Conservation (phyloP, 2,329 filamentous ascomycete genomes). For the Cercospora sp. region DNA sequence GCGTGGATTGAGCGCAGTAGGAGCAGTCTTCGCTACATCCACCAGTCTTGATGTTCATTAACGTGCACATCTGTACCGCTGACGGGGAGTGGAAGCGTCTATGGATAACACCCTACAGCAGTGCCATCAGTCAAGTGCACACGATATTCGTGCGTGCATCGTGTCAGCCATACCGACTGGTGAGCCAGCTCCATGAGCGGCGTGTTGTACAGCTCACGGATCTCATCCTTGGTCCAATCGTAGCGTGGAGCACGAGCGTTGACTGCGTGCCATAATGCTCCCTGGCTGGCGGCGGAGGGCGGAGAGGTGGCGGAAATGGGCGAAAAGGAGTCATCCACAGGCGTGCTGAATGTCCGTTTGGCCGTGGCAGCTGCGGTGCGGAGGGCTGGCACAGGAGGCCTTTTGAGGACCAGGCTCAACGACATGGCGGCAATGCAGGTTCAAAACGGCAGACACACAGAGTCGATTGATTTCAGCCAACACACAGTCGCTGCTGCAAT, state of each 20-base stretch:
- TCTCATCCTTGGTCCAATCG: slow-evolving; percentile 80
- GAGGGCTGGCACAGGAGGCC: slow-evolving; percentile 27
- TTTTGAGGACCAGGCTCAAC: slow-evolving; percentile 27
- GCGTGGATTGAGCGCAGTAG: slow-evolving; percentile 87
- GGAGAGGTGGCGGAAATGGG: slow-evolving; percentile 30
- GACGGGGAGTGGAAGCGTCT: slow-evolving; percentile 81
- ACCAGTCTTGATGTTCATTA: slow-evolving; percentile 96
- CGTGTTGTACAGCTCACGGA: slow-evolving; percentile 76
- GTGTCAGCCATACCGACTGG: slow-evolving; percentile 32
- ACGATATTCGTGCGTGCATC: background rate
- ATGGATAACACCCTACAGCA: slow-evolving; percentile 69
- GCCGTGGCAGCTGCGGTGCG: slow-evolving; percentile 17
- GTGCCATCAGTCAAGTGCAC: background rate
- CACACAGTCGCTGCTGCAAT: background rate
- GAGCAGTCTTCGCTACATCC: slow-evolving; percentile 91
- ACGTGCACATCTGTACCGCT: slow-evolving; percentile 85
- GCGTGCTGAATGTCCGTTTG: slow-evolving; percentile 37
- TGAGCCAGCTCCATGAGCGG: slow-evolving; percentile 70
- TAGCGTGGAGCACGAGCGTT: slow-evolving; percentile 63
- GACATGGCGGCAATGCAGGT: slow-evolving; percentile 26
- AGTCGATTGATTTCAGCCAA: background rate
- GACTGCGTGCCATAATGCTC: slow-evolving; percentile 54
- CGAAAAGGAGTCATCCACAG: slow-evolving; percentile 39
- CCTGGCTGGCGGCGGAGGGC: slow-evolving; percentile 31
- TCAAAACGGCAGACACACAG: background rate